Evolutionary conservation across 2,329 filamentous ascomycete genomes (phyloP).

Genomic region (Xylaria sp.): DNA sequence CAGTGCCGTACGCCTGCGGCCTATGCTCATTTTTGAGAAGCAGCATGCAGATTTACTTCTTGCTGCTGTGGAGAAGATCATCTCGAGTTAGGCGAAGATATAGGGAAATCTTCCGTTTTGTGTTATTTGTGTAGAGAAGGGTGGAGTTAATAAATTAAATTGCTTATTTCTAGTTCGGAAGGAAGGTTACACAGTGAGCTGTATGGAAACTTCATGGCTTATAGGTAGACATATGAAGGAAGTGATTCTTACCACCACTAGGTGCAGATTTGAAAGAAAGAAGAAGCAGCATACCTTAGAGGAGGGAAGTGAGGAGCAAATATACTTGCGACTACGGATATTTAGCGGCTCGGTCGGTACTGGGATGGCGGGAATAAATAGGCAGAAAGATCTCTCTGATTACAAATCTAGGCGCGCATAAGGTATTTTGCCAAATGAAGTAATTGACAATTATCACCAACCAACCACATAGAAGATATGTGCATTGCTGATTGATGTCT

Average conservation of each 20-base stretch:
- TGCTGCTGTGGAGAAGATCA: conserved; percentile 80
- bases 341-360: not conserved
- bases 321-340: not conserved
- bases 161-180: not conserved
- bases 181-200: not conserved
- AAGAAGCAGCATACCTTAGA: not conserved
- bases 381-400: conserved; percentile 12
- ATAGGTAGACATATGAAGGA: not conserved
- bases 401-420: conserved; percentile 4
- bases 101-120: not conserved
- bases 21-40: conserved; percentile 94
- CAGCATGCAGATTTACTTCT: conserved; percentile 88
- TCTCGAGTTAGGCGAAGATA: conserved; percentile 54
- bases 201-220: not conserved
- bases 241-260: not conserved
- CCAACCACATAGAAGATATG: not conserved
- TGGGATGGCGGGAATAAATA: conserved; percentile 12
- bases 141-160: not conserved
- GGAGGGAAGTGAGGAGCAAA: not conserved
- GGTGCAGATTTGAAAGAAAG: not conserved
- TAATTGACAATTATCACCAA: conserved; percentile 14
- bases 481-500: not conserved
- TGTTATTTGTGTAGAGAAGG: not conserved
- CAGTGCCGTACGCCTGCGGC: conserved; percentile 80
- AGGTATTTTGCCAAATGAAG: conserved; percentile 3